A percentile compares a stretch with the other conserved stretches of the same genome.
Conservation (phyloP, 140 eudicot species). For the Erigeron philadelphicus region DNA sequence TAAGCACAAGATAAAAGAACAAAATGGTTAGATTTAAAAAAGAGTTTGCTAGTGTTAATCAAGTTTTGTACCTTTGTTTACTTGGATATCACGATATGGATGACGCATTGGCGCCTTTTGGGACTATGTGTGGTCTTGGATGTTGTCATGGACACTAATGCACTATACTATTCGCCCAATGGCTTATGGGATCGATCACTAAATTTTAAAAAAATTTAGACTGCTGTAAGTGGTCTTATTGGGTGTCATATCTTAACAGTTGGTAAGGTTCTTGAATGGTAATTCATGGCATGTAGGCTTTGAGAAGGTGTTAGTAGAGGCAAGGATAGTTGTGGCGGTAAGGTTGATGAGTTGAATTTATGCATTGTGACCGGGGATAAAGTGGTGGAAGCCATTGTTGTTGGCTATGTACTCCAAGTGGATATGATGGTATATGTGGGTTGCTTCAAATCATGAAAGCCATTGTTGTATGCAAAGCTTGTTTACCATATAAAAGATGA, state of each 20-base stretch:
- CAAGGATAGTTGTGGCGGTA: neutral
- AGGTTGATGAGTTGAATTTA: neutral
- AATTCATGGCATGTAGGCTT: too few relatives aligned
- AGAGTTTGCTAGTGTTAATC: neutral
- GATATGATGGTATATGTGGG: neutral
- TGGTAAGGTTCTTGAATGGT: neutral
- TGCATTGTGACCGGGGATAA: neutral
- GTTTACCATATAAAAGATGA: neutral
- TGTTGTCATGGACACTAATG: neutral
- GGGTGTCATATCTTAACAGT: neutral
- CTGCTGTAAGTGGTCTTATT: neutral
- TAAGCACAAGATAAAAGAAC: slow-evolving; percentile 23
- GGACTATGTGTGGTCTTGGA: neutral
- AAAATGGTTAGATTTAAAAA: neutral
- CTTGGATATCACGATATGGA: neutral
- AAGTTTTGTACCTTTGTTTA: neutral
- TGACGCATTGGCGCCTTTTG: neutral
- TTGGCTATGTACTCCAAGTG: neutral
- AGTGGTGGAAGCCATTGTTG: neutral
- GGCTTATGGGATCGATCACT: neutral
- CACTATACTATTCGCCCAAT: neutral
- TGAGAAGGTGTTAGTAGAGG: neutral
- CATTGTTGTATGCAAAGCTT: neutral
- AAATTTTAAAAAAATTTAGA: neutral
- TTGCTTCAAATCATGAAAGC: neutral